Base-by-base conservation (phyloP, 129 eudicot genomes). In the Ambrosia artemisiifolia region DNA sequence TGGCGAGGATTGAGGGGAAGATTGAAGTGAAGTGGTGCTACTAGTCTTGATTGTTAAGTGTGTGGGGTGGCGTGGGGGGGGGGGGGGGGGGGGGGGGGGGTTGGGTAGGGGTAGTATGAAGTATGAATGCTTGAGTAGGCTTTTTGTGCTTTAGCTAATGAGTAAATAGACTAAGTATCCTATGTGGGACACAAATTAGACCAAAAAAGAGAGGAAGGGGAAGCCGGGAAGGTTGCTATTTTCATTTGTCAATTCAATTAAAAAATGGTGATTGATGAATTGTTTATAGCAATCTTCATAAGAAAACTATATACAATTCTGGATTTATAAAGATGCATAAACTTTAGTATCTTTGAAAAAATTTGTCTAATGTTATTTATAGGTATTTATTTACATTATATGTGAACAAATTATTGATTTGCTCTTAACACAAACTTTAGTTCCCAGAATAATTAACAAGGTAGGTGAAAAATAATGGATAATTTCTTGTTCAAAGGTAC, bases 1-100 rank as follows among this genome's bases (percentile, higher is more conserved):
- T 84, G 96, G 86, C 84, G 78, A 71, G 53, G 36, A 4, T 75
- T 72, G 48, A 78, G 88, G 85, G 76, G 46, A 55, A 72, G 78
- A 83, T 75, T 70, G 75, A 34, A 77, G 73, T 55, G 72, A 77
- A 12, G 61, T 48, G 46, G 51, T 67, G 54, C 36, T 57, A 67
- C 59, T 17, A 63, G 71, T 55, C 66, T 43, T 57, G 42, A 50
- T 55, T 55, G 33, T 55, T 55, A 13, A n/a, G 55, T 49, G 18
- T 18, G 0, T 18, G 55, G 55, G 2, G 20, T 0, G 19, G 18
- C 7, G 6, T 14, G 4, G 13, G 33, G 16, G 36, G 16, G 2
- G 16, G 63, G 36, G 8, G 61, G 7, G 54, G 54, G 17, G 18
- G 18, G 36, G 17, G 49, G 17, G 3, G 17, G 19, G 35, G 24